These are phyloP conservation scores for Phylloporus scabripes DNA, from an alignment of 768 basidiomycete species.

Conservation along the genomic window DNA sequence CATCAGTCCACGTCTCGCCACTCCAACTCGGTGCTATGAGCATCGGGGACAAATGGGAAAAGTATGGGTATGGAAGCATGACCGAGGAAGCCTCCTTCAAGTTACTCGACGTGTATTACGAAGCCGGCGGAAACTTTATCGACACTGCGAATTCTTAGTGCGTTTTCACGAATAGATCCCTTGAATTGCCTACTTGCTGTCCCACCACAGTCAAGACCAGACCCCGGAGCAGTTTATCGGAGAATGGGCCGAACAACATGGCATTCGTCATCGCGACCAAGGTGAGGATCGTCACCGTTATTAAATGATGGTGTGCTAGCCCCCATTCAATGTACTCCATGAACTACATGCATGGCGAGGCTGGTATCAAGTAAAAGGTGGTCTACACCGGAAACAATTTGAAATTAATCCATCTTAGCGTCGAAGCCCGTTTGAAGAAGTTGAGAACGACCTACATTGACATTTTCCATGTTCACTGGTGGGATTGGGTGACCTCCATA, in stretches of 20 bases:
- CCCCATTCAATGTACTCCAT: conserved; percentile 10
- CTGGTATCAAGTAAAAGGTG: conserved; percentile 24
- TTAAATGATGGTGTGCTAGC: background rate
- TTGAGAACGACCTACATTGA: conserved; percentile 15
- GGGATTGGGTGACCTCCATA: conserved; percentile 32
- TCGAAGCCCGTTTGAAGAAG: conserved; percentile 22
- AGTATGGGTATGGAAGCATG: conserved; percentile 34
- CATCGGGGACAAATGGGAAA: background rate
- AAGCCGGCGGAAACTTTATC: too few relatives aligned
- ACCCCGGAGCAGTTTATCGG: conserved; percentile 39
- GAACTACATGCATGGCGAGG: conserved; percentile 12
- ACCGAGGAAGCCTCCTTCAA: conserved; percentile 32
- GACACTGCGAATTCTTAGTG: conserved; percentile 38
- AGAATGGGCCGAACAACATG: conserved; percentile 38
- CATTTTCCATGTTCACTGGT: conserved; percentile 19
- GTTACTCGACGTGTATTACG: too few relatives aligned
- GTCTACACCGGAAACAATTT: conserved; percentile 44
- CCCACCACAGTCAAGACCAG: conserved; percentile 29
- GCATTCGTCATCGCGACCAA: conserved; percentile 41
- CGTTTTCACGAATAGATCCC: conserved; percentile 1
- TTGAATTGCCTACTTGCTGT: too few relatives aligned
- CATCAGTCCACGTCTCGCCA: conserved; percentile 43
- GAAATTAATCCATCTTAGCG: conserved; percentile 38
- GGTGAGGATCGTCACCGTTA: conserved; percentile 4
- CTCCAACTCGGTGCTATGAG: conserved; percentile 13